Base-by-base conservation (phyloP, 768 basidiomycete genomes). In the Pleurotus tuoliensis region DNA sequence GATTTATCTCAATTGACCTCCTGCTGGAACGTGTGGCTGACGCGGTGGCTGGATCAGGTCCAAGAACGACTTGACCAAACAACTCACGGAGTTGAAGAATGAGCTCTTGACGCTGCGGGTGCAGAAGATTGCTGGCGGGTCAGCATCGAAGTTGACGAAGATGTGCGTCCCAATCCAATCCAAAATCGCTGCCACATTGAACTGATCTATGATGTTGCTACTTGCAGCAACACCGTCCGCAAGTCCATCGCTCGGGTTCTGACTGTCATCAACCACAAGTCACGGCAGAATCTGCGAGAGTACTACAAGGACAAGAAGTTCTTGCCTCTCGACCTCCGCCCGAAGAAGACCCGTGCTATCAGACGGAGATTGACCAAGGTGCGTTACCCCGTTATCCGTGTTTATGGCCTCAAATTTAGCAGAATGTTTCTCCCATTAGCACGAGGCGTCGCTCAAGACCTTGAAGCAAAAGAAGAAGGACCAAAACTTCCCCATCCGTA, bases 261-360 rank as follows among this genome's bases (percentile, higher is more conserved):
- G 77, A 99, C 97, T 44, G 94, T 98, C 66, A 96, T 90, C 82
- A 98, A 97, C 88, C 90, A 93, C 73, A 99, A 99, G 78, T 87
- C 88, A 64, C 92, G 96, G 64, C 90, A 94, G 80, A 94, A 94
- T 77, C 86, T 97, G 63, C 92, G 93, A 56, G 95, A 98, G 74
- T 94, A 87, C 81, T 98, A 98, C 91, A 96, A 96, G 83, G 77
- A 80, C 73, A 96, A 96, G 86, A 95, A 92, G 71, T 92, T 91
- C 78, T 79, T 92, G 62, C 97, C 97, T 61, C 93, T 98, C 63
- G 97, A 99, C 81, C 89, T 99, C 70, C 92, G 97, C 63, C 74
- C 86, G 62, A 99, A 98, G 89, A 95, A 89, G 87, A 99, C 97
- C 61, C 90, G 97, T 65, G 97, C 97, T 41, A 98, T 99, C 81